Percentiles rank a stretch among this genome's conserved stretches.
These are phyloP conservation scores for Tetrahymena borealis DNA, from an alignment of 73 alveolate species.

Conservation along the genomic window DNA sequence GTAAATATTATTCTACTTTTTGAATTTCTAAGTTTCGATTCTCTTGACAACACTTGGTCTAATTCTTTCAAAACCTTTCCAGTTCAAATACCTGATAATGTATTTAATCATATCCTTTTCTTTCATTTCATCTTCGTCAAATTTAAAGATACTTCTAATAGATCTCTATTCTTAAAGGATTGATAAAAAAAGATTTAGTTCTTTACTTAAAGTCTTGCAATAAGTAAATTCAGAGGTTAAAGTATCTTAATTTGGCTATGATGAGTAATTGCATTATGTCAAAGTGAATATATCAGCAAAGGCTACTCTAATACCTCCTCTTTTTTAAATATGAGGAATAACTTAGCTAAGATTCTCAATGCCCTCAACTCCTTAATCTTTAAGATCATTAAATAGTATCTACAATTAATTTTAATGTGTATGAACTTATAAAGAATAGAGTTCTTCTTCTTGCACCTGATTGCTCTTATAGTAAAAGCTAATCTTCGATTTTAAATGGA, in stretches of 20 bases:
- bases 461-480: neutral
- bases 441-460: neutral
- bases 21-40: neutral
- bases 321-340: neutral
- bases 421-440: neutral
- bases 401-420: neutral
- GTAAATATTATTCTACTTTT: neutral
- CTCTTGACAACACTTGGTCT: neutral
- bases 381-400: neutral
- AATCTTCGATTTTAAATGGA: neutral
- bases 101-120: neutral
- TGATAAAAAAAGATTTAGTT: neutral
- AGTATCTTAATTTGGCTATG: neutral
- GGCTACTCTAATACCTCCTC: neutral
- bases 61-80: neutral
- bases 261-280: neutral
- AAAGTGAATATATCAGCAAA: neutral
- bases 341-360: neutral
- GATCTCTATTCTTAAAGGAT: neutral
- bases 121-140: neutral
- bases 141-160: neutral
- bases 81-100: neutral
- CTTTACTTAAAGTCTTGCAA: neutral
- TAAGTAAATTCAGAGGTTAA: neutral
- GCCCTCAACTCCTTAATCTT: neutral